Conservation (phyloP, 208 protist genomes). For the Trypanosoma scelopori region DNA sequence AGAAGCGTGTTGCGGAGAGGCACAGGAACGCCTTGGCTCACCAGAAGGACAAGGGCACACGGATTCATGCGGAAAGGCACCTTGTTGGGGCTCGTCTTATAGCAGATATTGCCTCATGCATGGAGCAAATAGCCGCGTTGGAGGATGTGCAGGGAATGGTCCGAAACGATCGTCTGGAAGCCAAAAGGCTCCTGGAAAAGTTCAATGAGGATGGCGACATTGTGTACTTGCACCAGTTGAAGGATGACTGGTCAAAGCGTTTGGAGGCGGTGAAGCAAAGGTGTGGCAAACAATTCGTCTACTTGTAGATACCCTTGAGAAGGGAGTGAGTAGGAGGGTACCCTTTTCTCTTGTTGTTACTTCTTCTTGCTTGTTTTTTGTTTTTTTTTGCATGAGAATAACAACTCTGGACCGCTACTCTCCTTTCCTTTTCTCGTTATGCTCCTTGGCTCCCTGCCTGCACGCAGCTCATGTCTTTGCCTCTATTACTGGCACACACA, state of each 20-base stretch:
- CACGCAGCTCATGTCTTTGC: too few species aligned
- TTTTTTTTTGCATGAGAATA: too few species aligned
- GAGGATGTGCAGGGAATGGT: constrained; percentile 39
- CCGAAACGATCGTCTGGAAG: constrained; percentile 45
- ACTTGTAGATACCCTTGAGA: constrained; percentile 7
- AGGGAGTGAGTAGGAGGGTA: too few species aligned
- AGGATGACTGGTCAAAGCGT: constrained; percentile 37
- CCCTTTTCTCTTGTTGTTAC: too few species aligned
- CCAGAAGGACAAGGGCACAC: background rate
- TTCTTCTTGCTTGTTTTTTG: background rate
- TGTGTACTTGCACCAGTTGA: constrained; percentile 38
- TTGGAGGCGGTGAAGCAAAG: constrained; percentile 43
- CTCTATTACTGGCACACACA: too few species aligned
- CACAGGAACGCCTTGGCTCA: constrained; percentile 14
- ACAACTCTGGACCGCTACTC: too few species aligned
- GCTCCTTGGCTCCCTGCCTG: too few species aligned
- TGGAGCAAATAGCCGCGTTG: constrained; percentile 53
- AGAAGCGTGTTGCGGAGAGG: constrained; percentile 23
- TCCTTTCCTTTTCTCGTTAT: background rate
- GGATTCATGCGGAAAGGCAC: constrained; percentile 36
- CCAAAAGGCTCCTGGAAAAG: constrained; percentile 32
- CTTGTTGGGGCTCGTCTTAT: constrained; percentile 41
- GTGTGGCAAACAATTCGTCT: constrained; percentile 25
- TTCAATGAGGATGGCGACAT: constrained; percentile 61
- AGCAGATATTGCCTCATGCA: constrained; percentile 45